These are phyloP conservation scores for Ceratobasidium papillatum DNA, from an alignment of 1,284 basidiomycete species.

Conservation along the genomic window DNA sequence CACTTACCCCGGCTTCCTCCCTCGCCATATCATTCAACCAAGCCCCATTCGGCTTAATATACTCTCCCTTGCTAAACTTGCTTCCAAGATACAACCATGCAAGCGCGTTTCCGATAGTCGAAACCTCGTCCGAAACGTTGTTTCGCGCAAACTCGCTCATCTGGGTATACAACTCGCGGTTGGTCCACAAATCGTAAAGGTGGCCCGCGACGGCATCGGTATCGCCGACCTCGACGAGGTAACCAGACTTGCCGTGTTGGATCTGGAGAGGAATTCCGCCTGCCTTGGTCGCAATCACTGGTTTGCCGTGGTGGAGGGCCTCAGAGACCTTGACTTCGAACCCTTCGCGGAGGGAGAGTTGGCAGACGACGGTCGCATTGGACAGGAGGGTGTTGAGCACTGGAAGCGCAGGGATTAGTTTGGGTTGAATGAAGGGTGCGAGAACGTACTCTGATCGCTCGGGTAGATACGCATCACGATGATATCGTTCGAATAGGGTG, in stretches of 20 bases:
- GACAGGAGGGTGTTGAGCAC: slow-evolving; percentile 81
- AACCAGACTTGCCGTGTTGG: slow-evolving; percentile 82
- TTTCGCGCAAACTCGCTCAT: slow-evolving; percentile 74
- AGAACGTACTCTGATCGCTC: slow-evolving; percentile 77
- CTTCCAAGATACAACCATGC: slow-evolving; percentile 84
- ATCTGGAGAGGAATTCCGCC: slow-evolving; percentile 91
- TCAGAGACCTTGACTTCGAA: slow-evolving; percentile 95
- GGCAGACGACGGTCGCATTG: slow-evolving; percentile 77
- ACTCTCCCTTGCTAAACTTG: slow-evolving; percentile 75
- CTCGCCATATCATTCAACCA: slow-evolving; percentile 83
- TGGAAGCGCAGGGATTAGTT: slow-evolving; percentile 48
- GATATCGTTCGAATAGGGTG: slow-evolving; percentile 53
- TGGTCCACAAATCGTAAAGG: slow-evolving; percentile 76
- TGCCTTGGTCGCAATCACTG: slow-evolving; percentile 79
- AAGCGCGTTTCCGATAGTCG: slow-evolving; percentile 80
- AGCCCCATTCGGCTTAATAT: slow-evolving; percentile 76
- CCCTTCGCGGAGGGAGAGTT: slow-evolving; percentile 84
- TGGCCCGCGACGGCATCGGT: slow-evolving; percentile 75
- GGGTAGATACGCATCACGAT: slow-evolving; percentile 81
- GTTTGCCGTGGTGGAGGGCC: slow-evolving; percentile 83
- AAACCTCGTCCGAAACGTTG: slow-evolving; percentile 81
- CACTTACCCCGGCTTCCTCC: slow-evolving; percentile 63
- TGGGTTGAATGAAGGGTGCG: neutral
- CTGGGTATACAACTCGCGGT: slow-evolving; percentile 67
- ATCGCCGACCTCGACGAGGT: slow-evolving; percentile 76